A percentile compares a stretch with the other conserved stretches of the same genome.
Conservation (phyloP, 1,139 yeast genomes). For the Debaryomyces sp. region DNA sequence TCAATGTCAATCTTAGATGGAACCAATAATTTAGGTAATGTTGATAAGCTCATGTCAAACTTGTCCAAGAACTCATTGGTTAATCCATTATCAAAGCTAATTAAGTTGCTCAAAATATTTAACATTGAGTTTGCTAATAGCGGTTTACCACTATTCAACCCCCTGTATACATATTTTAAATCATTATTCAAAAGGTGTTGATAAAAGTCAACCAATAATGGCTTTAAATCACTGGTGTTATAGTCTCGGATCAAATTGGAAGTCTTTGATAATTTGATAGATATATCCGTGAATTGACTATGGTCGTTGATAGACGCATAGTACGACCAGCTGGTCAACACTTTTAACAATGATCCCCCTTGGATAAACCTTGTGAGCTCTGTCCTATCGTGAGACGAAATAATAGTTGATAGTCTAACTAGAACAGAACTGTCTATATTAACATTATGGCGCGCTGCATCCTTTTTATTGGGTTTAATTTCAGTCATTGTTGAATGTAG, state of each 20-base stretch:
- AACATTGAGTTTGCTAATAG: constrained; percentile 64
- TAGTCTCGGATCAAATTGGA: constrained; percentile 21
- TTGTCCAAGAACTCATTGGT: constrained; percentile 61
- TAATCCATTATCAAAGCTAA: constrained; percentile 51
- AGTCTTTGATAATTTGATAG: constrained; percentile 35
- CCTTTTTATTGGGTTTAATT: constrained; percentile 2
- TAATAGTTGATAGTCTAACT: constrained; percentile 18
- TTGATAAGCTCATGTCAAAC: constrained; percentile 68
- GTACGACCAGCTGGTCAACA: constrained; percentile 55
- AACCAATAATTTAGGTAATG: constrained; percentile 61
- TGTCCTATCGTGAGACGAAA: constrained; percentile 9
- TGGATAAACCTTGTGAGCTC: constrained; percentile 17
- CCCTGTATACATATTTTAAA: constrained; percentile 67
- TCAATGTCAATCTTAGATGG: constrained; percentile 53
- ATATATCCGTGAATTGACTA: constrained; percentile 44
- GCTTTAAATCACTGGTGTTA: constrained; percentile 8
- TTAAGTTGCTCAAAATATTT: constrained; percentile 54
- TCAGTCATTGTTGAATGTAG: background rate
- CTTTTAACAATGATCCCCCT: constrained; percentile 19
- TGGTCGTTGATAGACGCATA: constrained; percentile 67
- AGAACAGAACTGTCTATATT: constrained; percentile 23
- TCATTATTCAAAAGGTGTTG: constrained; percentile 57
- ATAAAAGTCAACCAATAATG: constrained; percentile 37
- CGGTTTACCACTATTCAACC: constrained; percentile 61
- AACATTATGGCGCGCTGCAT: constrained; percentile 7